phyloP scores from a whole-genome alignment of 2,329 filamentous ascomycete species.

The Claviceps quebecensis region DNA sequence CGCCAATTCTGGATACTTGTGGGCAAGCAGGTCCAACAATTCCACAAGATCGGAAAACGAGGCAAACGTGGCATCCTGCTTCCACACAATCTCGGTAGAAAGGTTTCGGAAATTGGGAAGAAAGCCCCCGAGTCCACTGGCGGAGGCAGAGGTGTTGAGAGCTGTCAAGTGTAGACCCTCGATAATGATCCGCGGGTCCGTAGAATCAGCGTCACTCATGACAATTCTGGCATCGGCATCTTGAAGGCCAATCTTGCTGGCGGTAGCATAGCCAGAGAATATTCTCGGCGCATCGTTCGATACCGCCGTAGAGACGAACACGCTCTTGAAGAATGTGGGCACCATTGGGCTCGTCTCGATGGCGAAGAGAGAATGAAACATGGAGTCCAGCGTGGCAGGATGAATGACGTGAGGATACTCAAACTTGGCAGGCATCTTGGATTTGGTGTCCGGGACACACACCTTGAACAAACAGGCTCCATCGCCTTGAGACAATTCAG shows the following conservation, averaged over 20 bases:
- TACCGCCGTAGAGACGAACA: constrained; percentile 30
- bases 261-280: constrained; percentile 29
- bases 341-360: constrained; percentile 34
- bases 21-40: constrained; percentile 20
- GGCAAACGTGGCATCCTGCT: constrained; percentile 20
- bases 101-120: constrained; percentile 35
- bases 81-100: constrained; percentile 35
- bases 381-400: constrained; percentile 40
- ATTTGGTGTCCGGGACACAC: constrained; percentile 32
- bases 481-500: constrained; percentile 18
- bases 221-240: constrained; percentile 28
- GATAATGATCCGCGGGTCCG: constrained; percentile 25
- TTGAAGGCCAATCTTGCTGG: constrained; percentile 19
- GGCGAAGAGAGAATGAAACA: constrained; percentile 39
- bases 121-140: constrained; percentile 20
- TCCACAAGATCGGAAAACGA: constrained; percentile 10
- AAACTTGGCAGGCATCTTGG: constrained; percentile 37
- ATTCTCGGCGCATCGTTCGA: constrained; percentile 17
- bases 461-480: constrained; percentile 24
- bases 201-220: constrained; percentile 24
- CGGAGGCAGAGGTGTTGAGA: constrained; percentile 15
- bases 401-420: constrained; percentile 44
- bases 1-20: constrained; percentile 24
- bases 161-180: constrained; percentile 30
- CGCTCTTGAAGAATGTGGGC: constrained; percentile 29